Evolutionary conservation across 352 stramenopile species (phyloP), one percentile per base, ranked within the genome.

Genomic region (Globisporangium cystogenes): DNA sequence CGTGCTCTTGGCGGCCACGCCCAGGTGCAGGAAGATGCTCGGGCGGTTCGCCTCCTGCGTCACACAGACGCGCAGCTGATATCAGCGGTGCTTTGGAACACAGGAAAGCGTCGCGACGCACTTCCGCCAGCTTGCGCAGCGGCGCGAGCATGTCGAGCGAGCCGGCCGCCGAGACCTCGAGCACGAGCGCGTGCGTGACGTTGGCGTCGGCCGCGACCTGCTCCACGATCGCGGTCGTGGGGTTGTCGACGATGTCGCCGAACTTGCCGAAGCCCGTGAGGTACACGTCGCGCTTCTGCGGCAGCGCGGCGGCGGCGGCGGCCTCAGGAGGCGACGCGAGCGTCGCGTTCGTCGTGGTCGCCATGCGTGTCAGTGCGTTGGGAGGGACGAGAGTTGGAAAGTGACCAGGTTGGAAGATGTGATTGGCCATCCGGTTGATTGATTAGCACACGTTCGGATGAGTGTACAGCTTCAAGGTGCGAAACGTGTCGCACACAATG

Each of bases 221-320:
- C 61, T 83, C 54, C 42, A 72, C 73, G 39, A 94, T 59, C 29
- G 62, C 54, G 18, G 75, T 89, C 51, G 81, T 92, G n/a, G 81
- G 81, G 59, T 94, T 94, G 47, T 90, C 74, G 14, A 85, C 33
- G 33, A 94, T 86, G 62, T 91, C 64, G 41, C 75, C 84, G 49
- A 94, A 94, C 62, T 87, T 86, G 66, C 81, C 84, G 37, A 94
- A 94, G 45, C 84, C 81, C 37, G 84, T 94, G 40, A 92, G 61
- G 63, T 85, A 88, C 61, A 90, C 80, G 47, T 81, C 74, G 43
- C 78, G 75, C 43, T 62, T 62, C 56, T 62, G 56, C 62, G 50
- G 45, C 15, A 40, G 12, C 36, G 42, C 40, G 8, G 11, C 18
- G 65, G 41, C 11, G 26, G 35, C 35, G 12, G 31, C 35, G 0